Evolutionary conservation across 2,329 filamentous ascomycete genomes (phyloP).

Genomic region (Claviceps sp.): DNA sequence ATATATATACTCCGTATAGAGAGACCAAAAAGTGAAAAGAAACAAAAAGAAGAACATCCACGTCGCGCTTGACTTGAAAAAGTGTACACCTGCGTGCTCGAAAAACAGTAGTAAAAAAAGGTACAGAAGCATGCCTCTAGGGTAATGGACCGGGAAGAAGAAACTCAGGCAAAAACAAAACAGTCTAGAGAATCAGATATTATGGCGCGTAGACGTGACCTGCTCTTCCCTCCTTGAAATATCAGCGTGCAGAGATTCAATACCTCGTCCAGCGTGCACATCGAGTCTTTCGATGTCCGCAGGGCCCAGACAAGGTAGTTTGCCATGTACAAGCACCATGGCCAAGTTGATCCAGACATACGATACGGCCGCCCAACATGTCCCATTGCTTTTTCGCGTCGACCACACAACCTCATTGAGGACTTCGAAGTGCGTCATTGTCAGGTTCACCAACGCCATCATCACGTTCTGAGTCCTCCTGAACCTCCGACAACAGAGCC

Average conservation of each 20-base stretch:
- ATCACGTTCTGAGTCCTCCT: constrained; percentile 10
- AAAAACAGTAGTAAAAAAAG: not conserved
- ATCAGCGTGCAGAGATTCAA: too few species aligned
- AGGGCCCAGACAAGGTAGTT: too few species aligned
- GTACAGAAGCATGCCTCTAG: not conserved
- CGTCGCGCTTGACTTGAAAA: not conserved
- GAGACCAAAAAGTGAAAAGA: not conserved
- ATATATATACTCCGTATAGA: too few species aligned
- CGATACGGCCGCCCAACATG: constrained; percentile 7
- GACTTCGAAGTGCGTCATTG: constrained; percentile 13
- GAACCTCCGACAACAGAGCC: constrained; percentile 11
- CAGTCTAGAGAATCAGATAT: not conserved
- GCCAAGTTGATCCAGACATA: not conserved
- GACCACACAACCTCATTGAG: constrained; percentile 26
- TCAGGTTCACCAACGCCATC: constrained; percentile 5
- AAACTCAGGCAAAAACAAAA: not conserved
- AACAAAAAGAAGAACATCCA: not conserved
- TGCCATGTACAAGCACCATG: too few species aligned
- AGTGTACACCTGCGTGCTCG: not conserved
- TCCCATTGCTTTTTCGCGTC: constrained; percentile 18
- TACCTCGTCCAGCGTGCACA: too few species aligned
- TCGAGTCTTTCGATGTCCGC: too few species aligned
- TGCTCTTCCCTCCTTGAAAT: not conserved
- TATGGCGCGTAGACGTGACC: not conserved
- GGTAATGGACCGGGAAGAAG: not conserved